Conservation (phyloP, 495 filamentous ascomycete species). For the Podospora pseudoanserina region DNA sequence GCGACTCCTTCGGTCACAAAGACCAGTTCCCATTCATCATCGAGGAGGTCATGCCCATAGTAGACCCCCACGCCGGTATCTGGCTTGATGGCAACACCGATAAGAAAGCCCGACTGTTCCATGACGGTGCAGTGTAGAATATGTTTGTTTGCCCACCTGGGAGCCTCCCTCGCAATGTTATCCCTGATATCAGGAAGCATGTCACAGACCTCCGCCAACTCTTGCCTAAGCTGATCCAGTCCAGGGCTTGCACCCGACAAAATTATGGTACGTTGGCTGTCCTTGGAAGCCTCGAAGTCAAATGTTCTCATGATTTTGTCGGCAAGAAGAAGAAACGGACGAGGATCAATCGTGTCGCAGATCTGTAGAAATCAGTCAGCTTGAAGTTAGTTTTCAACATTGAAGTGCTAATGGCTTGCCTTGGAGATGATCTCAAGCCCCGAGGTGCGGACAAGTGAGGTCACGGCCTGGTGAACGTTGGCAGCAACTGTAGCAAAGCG, state of each 20-base stretch:
- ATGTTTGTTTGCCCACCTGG: constrained; percentile 52
- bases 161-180: constrained; percentile 59
- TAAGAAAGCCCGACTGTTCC: constrained; percentile 87
- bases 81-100: constrained; percentile 64
- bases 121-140: constrained; percentile 73
- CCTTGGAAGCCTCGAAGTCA: constrained; percentile 75
- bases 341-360: constrained; percentile 45
- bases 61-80: constrained; percentile 61
- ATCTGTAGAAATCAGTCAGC: constrained; percentile 23
- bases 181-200: constrained; percentile 66
- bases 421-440: constrained; percentile 54
- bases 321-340: constrained; percentile 60
- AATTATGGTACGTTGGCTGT: constrained; percentile 71
- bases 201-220: constrained; percentile 71
- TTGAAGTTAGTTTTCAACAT: constrained; percentile 3
- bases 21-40: constrained; percentile 68
- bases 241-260: constrained; percentile 66
- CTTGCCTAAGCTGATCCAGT: constrained; percentile 72
- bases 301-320: constrained; percentile 70
- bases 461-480: constrained; percentile 62
- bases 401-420: constrained; percentile 35
- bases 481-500: constrained; percentile 53
- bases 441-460: constrained; percentile 56
- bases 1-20: constrained; percentile 68
- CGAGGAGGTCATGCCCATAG: constrained; percentile 53